Base-by-base conservation (phyloP, 768 basidiomycete genomes). In the Amanita jacksonii region DNA sequence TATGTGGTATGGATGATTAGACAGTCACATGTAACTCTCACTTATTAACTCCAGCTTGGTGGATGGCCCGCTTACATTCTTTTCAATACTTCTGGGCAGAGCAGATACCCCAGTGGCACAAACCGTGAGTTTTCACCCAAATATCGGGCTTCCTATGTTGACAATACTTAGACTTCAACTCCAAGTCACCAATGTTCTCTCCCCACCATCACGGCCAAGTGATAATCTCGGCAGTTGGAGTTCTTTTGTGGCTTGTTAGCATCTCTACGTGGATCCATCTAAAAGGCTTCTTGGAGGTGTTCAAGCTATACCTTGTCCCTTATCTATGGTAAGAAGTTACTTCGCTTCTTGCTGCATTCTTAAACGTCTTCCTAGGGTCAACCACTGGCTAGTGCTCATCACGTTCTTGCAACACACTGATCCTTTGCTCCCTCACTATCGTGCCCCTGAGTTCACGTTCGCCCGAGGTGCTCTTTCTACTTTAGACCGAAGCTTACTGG, bases 401-500 rank as follows among this genome's bases (percentile, higher is more conserved):
- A 96, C 92, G 15, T 97, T 90, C 84, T 73, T 97, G 40, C 94
- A 99, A 68, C 94, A 99, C 71, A 97, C 94, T 54, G 94, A 97
- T 66, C 90, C 93, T 15, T 62, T 85, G 36, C 77, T 98, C 34
- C 93, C 93, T 38, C 94, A 97, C 66, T 97, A 96, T 73, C 85
- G 87, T 51, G 77, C 81, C 10, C 58, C 77, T 28, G 82, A 85
- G 57, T 97, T 94, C 73, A 92, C 82, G 30, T 99, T 98, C 75
- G 70, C 83, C 34, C 87, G 91, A 53, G 94, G 94, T 47, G 94
- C 94, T 12, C 79, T 98, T 41, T 68, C 87, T 41, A 99, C 94
- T 8, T 71, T 97, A 31, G 91, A 98, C 62, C 86, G 89, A 38
- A 79, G 60, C 55, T 73, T 89, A 28, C 69, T 91, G 19, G 86